These are phyloP conservation scores for Thecaphora thlaspeos DNA, from an alignment of 1,284 basidiomycete genomes.

Conservation along the genomic window DNA sequence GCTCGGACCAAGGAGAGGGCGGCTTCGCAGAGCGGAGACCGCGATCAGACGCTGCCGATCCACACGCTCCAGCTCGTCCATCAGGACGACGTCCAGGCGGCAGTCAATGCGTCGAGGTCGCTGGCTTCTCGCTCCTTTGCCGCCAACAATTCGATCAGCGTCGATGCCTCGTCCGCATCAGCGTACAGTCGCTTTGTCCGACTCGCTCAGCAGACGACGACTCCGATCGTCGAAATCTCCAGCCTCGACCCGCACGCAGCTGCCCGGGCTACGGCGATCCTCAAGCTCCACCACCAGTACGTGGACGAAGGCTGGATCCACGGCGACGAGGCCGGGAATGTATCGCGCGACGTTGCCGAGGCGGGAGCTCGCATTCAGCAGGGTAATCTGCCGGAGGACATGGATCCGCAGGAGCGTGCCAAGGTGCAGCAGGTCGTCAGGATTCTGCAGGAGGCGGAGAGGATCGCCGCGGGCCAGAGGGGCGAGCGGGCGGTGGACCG, in stretches of 20 bases:
- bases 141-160: not conserved
- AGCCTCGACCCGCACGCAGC: slow-evolving; percentile 44
- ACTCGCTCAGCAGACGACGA: slow-evolving; percentile 35
- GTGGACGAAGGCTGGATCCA: slow-evolving; percentile 45
- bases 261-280: slow-evolving; percentile 47
- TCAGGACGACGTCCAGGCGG: not conserved
- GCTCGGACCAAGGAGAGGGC: not conserved
- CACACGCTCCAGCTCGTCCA: slow-evolving; percentile 21
- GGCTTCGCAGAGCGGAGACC: slow-evolving; percentile 4
- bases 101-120: not conserved
- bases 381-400: not conserved
- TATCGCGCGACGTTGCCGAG: slow-evolving; percentile 1
- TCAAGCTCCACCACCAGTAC: slow-evolving; percentile 50
- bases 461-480: not conserved
- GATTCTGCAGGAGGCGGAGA: not conserved
- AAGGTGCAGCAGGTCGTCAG: not conserved
- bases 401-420: not conserved
- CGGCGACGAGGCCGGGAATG: slow-evolving; percentile 13
- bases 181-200: slow-evolving; percentile 29
- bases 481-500: not conserved
- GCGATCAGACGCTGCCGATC: slow-evolving; percentile 13
- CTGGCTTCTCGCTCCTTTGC: not conserved
- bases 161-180: slow-evolving; percentile 6
- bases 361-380: too few species aligned
- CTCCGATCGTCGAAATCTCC: slow-evolving; percentile 47